Evolutionary conservation across 2,329 filamentous ascomycete genomes (phyloP).

Genomic region (Hypoxylon sp.): DNA sequence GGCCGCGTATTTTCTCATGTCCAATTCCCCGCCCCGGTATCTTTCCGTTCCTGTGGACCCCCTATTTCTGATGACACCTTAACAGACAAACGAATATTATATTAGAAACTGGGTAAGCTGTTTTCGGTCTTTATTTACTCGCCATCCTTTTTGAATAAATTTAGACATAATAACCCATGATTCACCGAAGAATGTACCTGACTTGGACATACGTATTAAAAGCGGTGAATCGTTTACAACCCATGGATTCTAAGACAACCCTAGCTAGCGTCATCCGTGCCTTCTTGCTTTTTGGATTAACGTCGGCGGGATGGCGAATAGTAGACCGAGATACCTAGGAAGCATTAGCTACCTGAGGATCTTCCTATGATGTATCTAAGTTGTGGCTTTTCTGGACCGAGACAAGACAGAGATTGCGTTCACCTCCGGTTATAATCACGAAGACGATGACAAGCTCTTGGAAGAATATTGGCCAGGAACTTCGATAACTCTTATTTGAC

Average conservation of each 20-base stretch:
- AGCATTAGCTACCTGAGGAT: too few species aligned
- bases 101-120: background rate
- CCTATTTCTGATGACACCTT: background rate
- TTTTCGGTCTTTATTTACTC: background rate
- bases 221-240: background rate
- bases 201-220: background rate
- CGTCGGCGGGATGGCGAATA: too few species aligned
- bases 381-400: too few species aligned
- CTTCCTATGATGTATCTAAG: too few species aligned
- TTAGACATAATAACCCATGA: background rate
- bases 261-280: too few species aligned
- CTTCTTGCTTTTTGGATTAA: too few species aligned
- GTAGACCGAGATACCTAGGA: too few species aligned
- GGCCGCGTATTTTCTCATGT: background rate
- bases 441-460: too few species aligned
- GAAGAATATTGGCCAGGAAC: too few species aligned
- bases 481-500: background rate
- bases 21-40: background rate
- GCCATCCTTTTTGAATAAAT: background rate
- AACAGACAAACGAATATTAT: background rate
- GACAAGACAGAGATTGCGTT: too few species aligned
- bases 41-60: slow-evolving; percentile 3
- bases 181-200: background rate
- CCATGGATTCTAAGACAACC: background rate
- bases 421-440: too few species aligned